Percentiles rank a stretch among this genome's conserved stretches.
These are phyloP conservation scores for Colletotrichum truncatum DNA, from an alignment of 2,329 filamentous ascomycete genomes.

Conservation along the genomic window DNA sequence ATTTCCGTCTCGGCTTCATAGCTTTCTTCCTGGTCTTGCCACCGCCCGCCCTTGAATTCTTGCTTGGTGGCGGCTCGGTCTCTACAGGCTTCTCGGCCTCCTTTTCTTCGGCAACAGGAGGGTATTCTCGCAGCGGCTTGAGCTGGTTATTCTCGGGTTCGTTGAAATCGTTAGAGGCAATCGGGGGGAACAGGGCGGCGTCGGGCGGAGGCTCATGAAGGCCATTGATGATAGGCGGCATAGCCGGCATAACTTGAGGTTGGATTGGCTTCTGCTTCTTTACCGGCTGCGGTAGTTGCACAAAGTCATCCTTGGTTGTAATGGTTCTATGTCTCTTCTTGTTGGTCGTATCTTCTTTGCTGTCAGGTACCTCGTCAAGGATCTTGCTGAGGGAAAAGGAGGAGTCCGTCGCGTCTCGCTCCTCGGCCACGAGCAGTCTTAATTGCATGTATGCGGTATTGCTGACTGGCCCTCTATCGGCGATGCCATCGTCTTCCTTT, in stretches of 20 bases:
- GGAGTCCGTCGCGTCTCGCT: slow-evolving; percentile 47
- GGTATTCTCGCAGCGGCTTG: slow-evolving; percentile 53
- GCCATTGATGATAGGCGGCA: slow-evolving; percentile 73
- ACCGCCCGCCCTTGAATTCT: slow-evolving; percentile 31
- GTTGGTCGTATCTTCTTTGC: slow-evolving; percentile 53
- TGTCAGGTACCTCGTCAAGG: slow-evolving; percentile 54
- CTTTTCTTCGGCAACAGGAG: slow-evolving; percentile 40
- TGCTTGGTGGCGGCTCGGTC: slow-evolving; percentile 37
- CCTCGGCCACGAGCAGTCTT: slow-evolving; percentile 49
- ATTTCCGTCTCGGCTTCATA: slow-evolving; percentile 68
- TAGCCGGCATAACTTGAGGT: slow-evolving; percentile 54
- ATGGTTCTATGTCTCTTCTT: slow-evolving; percentile 64
- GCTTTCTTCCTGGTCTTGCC: slow-evolving; percentile 61
- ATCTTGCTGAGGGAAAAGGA: slow-evolving; percentile 56
- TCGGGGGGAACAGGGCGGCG: slow-evolving; percentile 70
- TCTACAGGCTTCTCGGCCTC: slow-evolving; percentile 36
- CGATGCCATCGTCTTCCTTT: slow-evolving; percentile 17
- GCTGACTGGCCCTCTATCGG: slow-evolving; percentile 7
- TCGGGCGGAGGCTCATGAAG: slow-evolving; percentile 70
- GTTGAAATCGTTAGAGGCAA: slow-evolving; percentile 65
- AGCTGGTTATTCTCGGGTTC: slow-evolving; percentile 54
- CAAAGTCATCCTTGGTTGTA: slow-evolving; percentile 67
- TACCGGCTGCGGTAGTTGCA: slow-evolving; percentile 70
- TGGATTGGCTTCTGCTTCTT: slow-evolving; percentile 71
- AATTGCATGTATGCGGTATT: slow-evolving; percentile 38